phyloP scores from a whole-genome alignment of 73 alveolate species.

The Paramecium caudatum region DNA sequence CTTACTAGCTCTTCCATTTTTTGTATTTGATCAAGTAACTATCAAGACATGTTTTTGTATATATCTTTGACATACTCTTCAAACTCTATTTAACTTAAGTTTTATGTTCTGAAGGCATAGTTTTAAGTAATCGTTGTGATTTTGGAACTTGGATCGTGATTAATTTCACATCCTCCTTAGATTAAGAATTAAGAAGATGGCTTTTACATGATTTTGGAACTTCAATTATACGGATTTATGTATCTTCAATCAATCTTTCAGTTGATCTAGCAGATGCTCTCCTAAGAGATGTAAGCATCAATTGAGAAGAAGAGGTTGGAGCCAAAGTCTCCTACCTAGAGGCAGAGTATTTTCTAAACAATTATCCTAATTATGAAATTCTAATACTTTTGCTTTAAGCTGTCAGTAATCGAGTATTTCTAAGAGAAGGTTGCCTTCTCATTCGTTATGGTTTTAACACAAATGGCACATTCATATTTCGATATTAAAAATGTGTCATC shows the following conservation, averaged over 20 bases:
- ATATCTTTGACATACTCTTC: not conserved
- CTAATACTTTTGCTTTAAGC: not conserved
- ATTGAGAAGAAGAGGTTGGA: not conserved
- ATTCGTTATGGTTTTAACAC: not conserved
- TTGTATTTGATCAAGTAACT: constrained; percentile 3
- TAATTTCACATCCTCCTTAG: not conserved
- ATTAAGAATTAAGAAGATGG: not conserved
- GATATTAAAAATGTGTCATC: not conserved
- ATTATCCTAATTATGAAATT: not conserved
- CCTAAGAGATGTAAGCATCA: not conserved
- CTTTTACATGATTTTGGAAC: not conserved
- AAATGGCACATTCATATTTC: constrained; percentile 45
- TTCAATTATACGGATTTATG: constrained; percentile 29
- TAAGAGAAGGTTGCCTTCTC: not conserved
- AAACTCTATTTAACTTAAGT: not conserved
- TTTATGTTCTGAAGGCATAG: not conserved
- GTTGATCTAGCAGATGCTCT: constrained; percentile 49
- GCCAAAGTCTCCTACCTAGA: not conserved
- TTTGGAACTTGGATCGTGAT: not conserved
- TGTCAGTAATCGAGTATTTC: not conserved
- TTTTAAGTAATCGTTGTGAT: not conserved
- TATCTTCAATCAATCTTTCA: constrained; percentile 37
- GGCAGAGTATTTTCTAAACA: constrained; percentile 26
- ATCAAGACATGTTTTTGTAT: not conserved
- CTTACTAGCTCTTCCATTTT: not conserved